A percentile compares a stretch with the other conserved stretches of the same genome.
These are phyloP conservation scores for Plasmodium billcollinsi DNA, from an alignment of 169 alveolate species.

Conservation along the genomic window DNA sequence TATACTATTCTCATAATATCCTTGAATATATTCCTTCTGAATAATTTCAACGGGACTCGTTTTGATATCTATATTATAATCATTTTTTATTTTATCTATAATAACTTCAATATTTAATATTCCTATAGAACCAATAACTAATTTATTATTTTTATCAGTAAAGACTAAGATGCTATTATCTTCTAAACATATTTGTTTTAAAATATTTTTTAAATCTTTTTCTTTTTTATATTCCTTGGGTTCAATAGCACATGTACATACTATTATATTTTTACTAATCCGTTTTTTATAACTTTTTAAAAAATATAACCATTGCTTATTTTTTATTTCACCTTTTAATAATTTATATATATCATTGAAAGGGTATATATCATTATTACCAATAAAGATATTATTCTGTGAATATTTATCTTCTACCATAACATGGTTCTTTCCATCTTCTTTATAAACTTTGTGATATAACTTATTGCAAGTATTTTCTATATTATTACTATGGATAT, in stretches of 20 bases:
- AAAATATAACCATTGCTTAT: slow-evolving; percentile 65
- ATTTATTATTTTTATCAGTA: slow-evolving; percentile 40
- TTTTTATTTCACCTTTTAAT: slow-evolving; percentile 30
- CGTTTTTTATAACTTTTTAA: slow-evolving; percentile 64
- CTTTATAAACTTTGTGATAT: not conserved
- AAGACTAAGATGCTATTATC: slow-evolving; percentile 56
- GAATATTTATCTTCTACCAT: not conserved
- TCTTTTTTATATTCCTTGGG: slow-evolving; percentile 70
- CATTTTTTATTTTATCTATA: slow-evolving; percentile 59
- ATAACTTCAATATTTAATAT: slow-evolving; percentile 73
- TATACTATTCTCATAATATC: slow-evolving; percentile 43
- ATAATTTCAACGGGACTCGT: slow-evolving; percentile 61
- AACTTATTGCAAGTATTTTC: not conserved
- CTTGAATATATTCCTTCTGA: slow-evolving; percentile 58
- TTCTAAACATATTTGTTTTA: slow-evolving; percentile 66
- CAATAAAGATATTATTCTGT: not conserved
- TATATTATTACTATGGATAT: too few species aligned
- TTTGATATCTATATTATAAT: slow-evolving; percentile 55
- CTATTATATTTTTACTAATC: slow-evolving; percentile 53
- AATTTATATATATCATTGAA: slow-evolving; percentile 26
- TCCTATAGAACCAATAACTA: slow-evolving; percentile 75
- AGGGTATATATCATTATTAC: not conserved
- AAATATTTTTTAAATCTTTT: slow-evolving; percentile 48
- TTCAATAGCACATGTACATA: slow-evolving; percentile 71
- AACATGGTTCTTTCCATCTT: not conserved